Base-by-base conservation (phyloP, 345 rosid genomes). In the Aegle marmelos region DNA sequence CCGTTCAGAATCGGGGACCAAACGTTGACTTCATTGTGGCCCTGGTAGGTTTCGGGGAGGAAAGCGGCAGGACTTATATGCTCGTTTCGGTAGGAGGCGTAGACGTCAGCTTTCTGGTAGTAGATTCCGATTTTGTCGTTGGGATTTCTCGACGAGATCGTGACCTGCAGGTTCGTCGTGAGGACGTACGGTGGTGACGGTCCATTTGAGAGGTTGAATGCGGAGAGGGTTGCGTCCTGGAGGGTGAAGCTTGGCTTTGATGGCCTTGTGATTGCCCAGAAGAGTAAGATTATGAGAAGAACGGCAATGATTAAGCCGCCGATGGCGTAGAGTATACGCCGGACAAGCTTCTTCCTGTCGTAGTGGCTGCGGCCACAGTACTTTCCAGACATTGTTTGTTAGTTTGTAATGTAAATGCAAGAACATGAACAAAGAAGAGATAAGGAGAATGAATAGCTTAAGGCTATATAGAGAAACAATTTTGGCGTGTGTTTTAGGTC, bases 1-100 rank as follows among this genome's bases (percentile, higher is more conserved):
- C 94, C 97, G 70, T 24, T 63, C 77, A 95, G 60, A 72, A 82
- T 83, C 0, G 98, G 97, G 0, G 98, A 95, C 98, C 98, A 91
- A 11, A 87, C 82, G 5, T 83, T 74, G 48, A 76, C 68, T 36
- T 93, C 97, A 33, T 82, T 65, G 79, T 89, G 93, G 19, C 92
- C 97, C 74, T 85, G 90, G 89, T 95, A 93, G 10, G 89, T 86
- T 10, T 61, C 53, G 0, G 97, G 98, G 34, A 93, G 83, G 67
- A 77, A 61, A 0, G 88, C 86, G 9, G 90, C 80, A 16, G 80
- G 70, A 1, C 98, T 90, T 37, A 94, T 87, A 86, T 87, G 92
- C 74, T 94, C 97, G 86, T 84, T 84, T 2, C 97, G 91, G 74
- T 94, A 94, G 0, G 97, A 80, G 2, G 90, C 95, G 68, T 83